These are phyloP conservation scores for Dendrobium catenatum DNA, from an alignment of 106 monocot genomes.

Conservation along the genomic window DNA sequence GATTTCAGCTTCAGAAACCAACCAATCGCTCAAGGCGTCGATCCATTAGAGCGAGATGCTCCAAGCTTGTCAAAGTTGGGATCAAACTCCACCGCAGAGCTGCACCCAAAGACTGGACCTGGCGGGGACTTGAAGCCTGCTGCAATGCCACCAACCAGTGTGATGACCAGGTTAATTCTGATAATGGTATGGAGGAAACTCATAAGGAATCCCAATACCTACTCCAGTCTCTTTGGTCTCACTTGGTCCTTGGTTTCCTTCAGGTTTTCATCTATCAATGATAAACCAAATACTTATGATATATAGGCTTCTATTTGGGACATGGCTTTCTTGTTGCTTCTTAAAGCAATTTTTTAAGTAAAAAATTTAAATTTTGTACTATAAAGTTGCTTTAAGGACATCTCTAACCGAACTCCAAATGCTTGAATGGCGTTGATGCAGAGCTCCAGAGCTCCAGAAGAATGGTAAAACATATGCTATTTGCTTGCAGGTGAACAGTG, in stretches of 20 bases:
- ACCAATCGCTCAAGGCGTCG: neutral
- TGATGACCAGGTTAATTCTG: constrained; percentile 56
- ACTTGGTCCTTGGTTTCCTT: constrained; percentile 46
- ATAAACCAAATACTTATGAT: neutral
- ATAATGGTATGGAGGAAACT: constrained; percentile 70
- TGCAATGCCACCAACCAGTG: constrained; percentile 38
- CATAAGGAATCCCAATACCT: constrained; percentile 52
- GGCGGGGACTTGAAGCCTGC: neutral
- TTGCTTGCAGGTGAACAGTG: too few species aligned
- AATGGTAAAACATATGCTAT: too few species aligned
- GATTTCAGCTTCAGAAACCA: constrained; percentile 44
- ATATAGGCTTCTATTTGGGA: neutral
- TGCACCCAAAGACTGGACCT: constrained; percentile 11
- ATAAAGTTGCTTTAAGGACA: too few species aligned
- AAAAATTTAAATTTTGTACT: too few species aligned
- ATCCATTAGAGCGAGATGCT: constrained; percentile 7
- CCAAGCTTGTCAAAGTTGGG: constrained; percentile 27
- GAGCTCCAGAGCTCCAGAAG: too few species aligned
- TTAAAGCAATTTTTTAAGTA: too few species aligned
- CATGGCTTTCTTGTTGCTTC: too few species aligned
- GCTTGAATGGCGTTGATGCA: too few species aligned
- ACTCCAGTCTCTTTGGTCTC: constrained; percentile 46
- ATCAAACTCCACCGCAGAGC: constrained; percentile 32
- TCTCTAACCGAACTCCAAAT: too few species aligned
- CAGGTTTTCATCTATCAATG: constrained; percentile 19